A percentile compares a stretch with the other conserved stretches of the same genome.
Conservation (phyloP, 768 basidiomycete species). For the Pulveroboletus sp. region DNA sequence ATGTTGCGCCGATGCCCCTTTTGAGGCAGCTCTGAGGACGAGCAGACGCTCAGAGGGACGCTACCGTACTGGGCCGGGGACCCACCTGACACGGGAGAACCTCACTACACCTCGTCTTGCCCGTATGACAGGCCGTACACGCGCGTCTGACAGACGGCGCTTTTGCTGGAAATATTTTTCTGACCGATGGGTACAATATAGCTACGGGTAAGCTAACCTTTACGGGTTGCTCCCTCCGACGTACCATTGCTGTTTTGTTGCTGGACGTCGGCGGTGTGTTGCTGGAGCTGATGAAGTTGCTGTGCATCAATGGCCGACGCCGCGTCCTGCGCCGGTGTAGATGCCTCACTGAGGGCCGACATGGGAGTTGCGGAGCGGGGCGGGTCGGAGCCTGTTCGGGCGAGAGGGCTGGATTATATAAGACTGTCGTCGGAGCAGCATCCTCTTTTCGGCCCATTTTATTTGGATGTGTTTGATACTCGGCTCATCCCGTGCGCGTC, state of each 20-base stretch:
- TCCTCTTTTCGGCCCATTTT: constrained; percentile 14
- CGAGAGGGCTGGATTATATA: too few species aligned
- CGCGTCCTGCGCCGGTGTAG: constrained; percentile 65
- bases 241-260: constrained; percentile 30
- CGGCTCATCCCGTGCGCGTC: constrained; percentile 15
- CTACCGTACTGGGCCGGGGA: constrained; percentile 8
- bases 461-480: constrained; percentile 27
- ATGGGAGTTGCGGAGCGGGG: constrained; percentile 49
- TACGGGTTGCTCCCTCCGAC: constrained; percentile 40
- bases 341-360: constrained; percentile 72
- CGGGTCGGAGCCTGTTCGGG: constrained; percentile 28
- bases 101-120: constrained; percentile 81
- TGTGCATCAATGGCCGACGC: constrained; percentile 55
- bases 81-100: constrained; percentile 74
- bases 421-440: too few species aligned
- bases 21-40: constrained; percentile 68
- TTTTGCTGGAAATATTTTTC: constrained; percentile 47
- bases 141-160: constrained; percentile 78
- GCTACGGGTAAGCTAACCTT: constrained; percentile 47
- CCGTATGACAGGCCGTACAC: constrained; percentile 75
- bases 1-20: constrained; percentile 64
- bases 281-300: constrained; percentile 43
- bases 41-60: constrained; percentile 1
- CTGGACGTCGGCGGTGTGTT: constrained; percentile 32
- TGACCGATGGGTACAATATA: constrained; percentile 9